Percentiles rank a stretch among this genome's conserved stretches.
phyloP scores from a whole-genome alignment of 305 asterid species.

The Euphrasia arctica region DNA sequence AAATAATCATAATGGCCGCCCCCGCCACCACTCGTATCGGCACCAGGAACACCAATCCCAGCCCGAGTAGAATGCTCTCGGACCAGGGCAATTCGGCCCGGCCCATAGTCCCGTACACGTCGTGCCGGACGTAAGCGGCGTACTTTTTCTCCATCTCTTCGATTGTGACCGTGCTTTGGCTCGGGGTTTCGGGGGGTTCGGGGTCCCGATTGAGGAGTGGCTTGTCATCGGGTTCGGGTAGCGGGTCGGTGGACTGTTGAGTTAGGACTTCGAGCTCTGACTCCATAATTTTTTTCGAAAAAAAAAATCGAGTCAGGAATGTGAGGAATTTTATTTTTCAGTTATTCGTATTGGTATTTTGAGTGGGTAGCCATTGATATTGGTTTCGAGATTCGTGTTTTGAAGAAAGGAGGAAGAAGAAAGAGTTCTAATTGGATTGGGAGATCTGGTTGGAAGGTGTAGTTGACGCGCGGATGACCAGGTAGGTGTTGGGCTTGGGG shows the following conservation, averaged over 20 bases:
- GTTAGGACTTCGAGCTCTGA: slow-evolving; percentile 51
- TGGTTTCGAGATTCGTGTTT: slow-evolving; percentile 11
- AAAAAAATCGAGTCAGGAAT: background rate
- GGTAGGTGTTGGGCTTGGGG: slow-evolving; percentile 1
- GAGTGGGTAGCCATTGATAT: slow-evolving; percentile 29
- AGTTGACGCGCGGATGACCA: slow-evolving; percentile 15
- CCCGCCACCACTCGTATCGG: slow-evolving; percentile 63
- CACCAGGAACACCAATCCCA: slow-evolving; percentile 54
- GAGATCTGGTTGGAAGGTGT: slow-evolving; percentile 27
- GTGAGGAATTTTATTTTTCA: background rate
- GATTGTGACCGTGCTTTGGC: slow-evolving; percentile 26
- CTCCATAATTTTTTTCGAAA: slow-evolving; percentile 35
- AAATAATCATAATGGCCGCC: slow-evolving; percentile 44
- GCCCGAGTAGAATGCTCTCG: slow-evolving; percentile 56
- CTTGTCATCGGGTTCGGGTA: slow-evolving; percentile 47
- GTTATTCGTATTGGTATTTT: background rate
- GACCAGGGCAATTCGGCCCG: slow-evolving; percentile 55
- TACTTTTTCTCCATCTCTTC: slow-evolving; percentile 77
- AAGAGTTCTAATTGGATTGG: slow-evolving; percentile 16
- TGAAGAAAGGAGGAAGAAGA: background rate
- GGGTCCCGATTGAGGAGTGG: slow-evolving; percentile 72
- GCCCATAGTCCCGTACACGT: slow-evolving; percentile 85
- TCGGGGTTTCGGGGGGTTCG: slow-evolving; percentile 21
- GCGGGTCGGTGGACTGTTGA: slow-evolving; percentile 34
- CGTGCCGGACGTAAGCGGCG: slow-evolving; percentile 73